Evolutionary conservation across 306 rosid species (phyloP).

Genomic region (Datisca glomerata): DNA sequence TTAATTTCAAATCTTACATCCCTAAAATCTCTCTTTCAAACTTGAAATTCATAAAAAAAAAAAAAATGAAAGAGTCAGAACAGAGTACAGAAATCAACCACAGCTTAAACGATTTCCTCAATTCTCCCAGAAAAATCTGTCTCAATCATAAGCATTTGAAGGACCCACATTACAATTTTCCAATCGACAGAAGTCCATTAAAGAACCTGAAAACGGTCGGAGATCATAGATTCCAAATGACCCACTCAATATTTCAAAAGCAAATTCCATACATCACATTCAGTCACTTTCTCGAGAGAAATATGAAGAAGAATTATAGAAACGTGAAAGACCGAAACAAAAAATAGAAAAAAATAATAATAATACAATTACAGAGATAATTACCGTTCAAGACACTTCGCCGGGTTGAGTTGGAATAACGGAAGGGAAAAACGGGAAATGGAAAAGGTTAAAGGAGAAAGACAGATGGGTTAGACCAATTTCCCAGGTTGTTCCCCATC

Average conservation of each 20-base stretch:
- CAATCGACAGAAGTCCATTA: background rate
- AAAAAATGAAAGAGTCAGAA: background rate
- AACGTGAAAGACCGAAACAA: background rate
- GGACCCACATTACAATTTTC: slow-evolving; percentile 1
- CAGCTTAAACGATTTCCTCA: background rate
- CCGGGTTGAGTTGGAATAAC: background rate
- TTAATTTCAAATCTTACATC: no score
- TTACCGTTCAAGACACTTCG: background rate
- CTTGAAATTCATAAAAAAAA: background rate
- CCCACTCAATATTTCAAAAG: background rate
- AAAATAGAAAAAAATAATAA: background rate
- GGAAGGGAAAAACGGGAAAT: background rate
- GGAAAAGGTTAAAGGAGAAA: no score
- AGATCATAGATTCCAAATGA: slow-evolving; percentile 4
- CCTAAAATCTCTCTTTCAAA: background rate
- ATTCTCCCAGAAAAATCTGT: background rate
- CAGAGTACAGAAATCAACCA: background rate
- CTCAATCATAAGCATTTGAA: background rate
- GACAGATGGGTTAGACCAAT: no score
- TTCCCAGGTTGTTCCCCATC: no score
- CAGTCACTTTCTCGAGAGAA: slow-evolving; percentile 3
- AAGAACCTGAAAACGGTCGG: background rate
- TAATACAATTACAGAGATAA: background rate
- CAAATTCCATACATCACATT: background rate
- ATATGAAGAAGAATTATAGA: background rate